A percentile compares a stretch with the other conserved stretches of the same genome.
Evolutionary conservation across 805 yeast genomes (phyloP).

Genomic region (Suhomyces faveliae): DNA sequence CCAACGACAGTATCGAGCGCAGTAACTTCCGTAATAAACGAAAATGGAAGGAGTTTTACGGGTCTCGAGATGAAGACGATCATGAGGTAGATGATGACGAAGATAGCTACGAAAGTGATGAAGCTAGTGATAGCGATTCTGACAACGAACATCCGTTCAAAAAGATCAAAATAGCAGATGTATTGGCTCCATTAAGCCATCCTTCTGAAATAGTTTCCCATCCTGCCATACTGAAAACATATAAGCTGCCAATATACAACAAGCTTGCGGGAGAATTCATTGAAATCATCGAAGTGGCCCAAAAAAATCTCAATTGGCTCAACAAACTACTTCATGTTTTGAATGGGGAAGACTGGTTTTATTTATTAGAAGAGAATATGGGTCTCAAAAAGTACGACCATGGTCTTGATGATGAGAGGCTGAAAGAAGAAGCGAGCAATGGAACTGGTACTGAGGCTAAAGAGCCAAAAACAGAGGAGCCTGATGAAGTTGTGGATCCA

Average conservation of each 20-base stretch:
- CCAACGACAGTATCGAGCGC: conserved; percentile 34
- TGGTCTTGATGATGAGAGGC: conserved; percentile 37
- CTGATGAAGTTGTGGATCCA: conserved; percentile 52
- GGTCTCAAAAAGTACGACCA: conserved; percentile 71
- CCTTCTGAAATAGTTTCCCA: conserved; percentile 78
- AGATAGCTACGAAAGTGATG: conserved; percentile 11
- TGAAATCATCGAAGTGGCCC: conserved; percentile 78
- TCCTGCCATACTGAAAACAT: conserved; percentile 67
- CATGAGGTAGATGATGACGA: conserved; percentile 10
- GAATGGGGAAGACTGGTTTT: conserved; percentile 82
- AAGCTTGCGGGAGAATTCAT: conserved; percentile 69
- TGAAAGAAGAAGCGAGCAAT: not conserved
- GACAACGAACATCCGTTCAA: conserved; percentile 27
- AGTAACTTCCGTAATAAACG: conserved; percentile 30
- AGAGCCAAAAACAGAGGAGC: conserved; percentile 36
- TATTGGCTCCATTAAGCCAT: conserved; percentile 75
- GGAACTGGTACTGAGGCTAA: conserved; percentile 7
- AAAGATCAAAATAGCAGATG: conserved; percentile 35
- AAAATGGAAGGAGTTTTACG: conserved; percentile 34
- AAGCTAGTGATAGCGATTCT: conserved; percentile 12
- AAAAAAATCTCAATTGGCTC: conserved; percentile 67
- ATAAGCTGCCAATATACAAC: conserved; percentile 49
- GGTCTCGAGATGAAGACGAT: conserved; percentile 1
- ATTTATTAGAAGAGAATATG: conserved; percentile 60
- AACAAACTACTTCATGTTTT: conserved; percentile 72